Percentiles rank a stretch among this genome's conserved stretches.
Conservation (phyloP, 2,329 filamentous ascomycete species). For the Intubia oerlemansii region DNA sequence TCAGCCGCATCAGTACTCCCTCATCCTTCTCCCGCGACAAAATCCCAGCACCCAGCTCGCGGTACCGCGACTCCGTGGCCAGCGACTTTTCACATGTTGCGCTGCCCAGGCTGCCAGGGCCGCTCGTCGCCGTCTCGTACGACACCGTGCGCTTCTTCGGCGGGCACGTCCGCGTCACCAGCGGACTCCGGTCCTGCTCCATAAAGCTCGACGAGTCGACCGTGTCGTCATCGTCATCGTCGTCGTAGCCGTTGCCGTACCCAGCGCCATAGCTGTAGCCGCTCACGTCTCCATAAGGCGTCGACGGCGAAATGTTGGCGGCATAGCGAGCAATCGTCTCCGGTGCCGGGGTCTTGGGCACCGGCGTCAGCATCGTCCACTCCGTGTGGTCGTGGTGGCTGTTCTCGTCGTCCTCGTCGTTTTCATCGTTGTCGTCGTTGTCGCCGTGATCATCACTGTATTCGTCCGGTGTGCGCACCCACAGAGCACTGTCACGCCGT, state of each 20-base stretch:
- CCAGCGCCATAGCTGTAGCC: too few relatives aligned
- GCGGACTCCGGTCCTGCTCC: constrained; percentile 14
- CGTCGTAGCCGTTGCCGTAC: constrained; percentile 6
- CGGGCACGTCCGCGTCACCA: constrained; percentile 32
- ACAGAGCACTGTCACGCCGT: constrained; percentile 30
- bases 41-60: constrained; percentile 21
- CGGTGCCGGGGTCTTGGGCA: constrained; percentile 35
- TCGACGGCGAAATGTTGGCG: constrained; percentile 24
- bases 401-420: constrained; percentile 11
- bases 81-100: too few relatives aligned
- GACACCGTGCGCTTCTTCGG: constrained; percentile 19
- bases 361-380: constrained; percentile 23
- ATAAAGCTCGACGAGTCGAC: constrained; percentile 7
- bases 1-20: constrained; percentile 37
- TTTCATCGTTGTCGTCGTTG: constrained; percentile 10
- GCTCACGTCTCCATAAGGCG: constrained; percentile 17
- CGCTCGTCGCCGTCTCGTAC: not conserved
- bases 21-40: constrained; percentile 30
- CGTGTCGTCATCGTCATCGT: constrained; percentile 13
- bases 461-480: constrained; percentile 32
- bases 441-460: constrained; percentile 9
- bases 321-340: constrained; percentile 31
- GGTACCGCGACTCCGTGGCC: constrained; percentile 9
- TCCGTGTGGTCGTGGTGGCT: constrained; percentile 13
- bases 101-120: not conserved